Base-by-base conservation (phyloP, 306 rosid genomes). In the Parietaria judaica region DNA sequence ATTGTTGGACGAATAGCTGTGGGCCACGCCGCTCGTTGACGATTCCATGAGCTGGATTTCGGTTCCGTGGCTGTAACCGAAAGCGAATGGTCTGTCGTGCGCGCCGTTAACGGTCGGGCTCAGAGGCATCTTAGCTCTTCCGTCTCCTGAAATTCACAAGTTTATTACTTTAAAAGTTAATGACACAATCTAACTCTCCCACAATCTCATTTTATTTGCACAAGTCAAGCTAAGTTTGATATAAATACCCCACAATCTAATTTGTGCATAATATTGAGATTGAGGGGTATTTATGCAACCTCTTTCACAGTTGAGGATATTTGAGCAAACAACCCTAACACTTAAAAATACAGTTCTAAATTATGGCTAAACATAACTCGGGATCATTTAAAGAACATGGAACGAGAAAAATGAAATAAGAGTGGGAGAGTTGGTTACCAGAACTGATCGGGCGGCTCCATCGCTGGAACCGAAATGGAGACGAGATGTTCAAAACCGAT, bases 371-470 rank as follows among this genome's bases (percentile, higher is more conserved):
- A 49, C 14, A 41, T 16, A 4, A 6, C 37, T 11, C 53, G 14
- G 37, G 54, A 38, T 14, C 36, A 36, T 39, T 46, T 47, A 57
- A 14, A 35, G 16, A 65, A 59, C 48, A 58, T 56, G 59, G 53
- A 23, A 23, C 31, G 23, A 49, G 16, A 61, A 65, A 55, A 48
- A 62, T 41, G 45, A 41, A 41, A 41, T 41, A 8, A 23, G 47
- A 11, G 57, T 17, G 8, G 4, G 23, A 53, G 45, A 51, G 9
- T 61, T 69, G 69, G 84, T 86, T 79, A 88, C 98, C 96, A 37
- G 88, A 66, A 70, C 36, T 88, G 46, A 86, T 75, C 37, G 95
- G 88, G 77, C 95, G 88, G 77, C 95, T 85, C 96, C 98, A 88
- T 35, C 90, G 79, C 69, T 79, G 86, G 71, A 88, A 80, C 72